Evolutionary conservation across 2,329 filamentous ascomycete genomes (phyloP), one percentile per base, ranked within the genome.

Genomic region (Paecilomyces fulvus): DNA sequence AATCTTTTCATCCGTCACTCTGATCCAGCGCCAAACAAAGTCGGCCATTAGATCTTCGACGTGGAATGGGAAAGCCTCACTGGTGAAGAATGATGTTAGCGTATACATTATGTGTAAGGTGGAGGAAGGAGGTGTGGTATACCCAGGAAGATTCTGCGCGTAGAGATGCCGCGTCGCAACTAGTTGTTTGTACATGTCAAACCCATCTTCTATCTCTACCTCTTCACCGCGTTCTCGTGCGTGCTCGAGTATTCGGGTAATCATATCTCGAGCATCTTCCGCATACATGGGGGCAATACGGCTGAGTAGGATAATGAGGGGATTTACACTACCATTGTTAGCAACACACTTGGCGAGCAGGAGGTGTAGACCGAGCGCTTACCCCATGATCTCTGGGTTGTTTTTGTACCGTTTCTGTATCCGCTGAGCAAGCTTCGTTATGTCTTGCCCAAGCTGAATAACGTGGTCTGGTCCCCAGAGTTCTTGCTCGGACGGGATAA

Each of bases 1-100:
- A 66, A 96, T 86, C 67, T 87, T 90, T 31, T 78, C 77, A 65
- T 97, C 91, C 7, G 90, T 91, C 60, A 85, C 83, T 55, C 83
- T 81, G 60, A 99, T 90, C 92, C 92, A 99, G 57, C 90, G 85
- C 92, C 92, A 97, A 5, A 97, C 94, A 70, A 97, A 99, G 33
- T 89, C 87, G 59, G 92, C 88, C 17, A 99, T 79, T 14, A 95
- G 77, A 48, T 86, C 83, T 72, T 99, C 94, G 49, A 99, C 83
- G 61, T 91, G 85, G 70, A 97, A 96, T 3, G 86, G 86, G 70
- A 97, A 99, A 1, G 84, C 83, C 58, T 84, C 78, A 8, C 70
- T 70, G 25, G 30, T 56, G 66, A 55, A 67, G 61, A 43, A 53
- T 46, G 43, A 20, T 28, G 2, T 17, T 49, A 51, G 25, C 51